phyloP scores from a whole-genome alignment of 2,329 filamentous ascomycete genomes.

The Xylariaceae sp. region DNA sequence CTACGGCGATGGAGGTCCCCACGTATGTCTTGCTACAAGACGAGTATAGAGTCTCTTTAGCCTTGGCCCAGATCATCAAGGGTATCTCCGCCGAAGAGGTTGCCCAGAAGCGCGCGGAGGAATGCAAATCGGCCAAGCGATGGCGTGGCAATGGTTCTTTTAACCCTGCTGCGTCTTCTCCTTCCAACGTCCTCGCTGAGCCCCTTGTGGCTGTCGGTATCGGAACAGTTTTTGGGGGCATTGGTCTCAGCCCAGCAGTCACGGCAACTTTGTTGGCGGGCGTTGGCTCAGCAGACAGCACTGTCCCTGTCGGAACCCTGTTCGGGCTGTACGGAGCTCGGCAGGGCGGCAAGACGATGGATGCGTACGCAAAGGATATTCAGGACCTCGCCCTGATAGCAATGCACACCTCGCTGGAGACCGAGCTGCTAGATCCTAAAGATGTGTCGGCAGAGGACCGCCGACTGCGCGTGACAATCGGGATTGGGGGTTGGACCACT shows the following conservation, averaged over 20 bases:
- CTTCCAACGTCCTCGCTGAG: slow-evolving; percentile 58
- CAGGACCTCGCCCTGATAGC: slow-evolving; percentile 85
- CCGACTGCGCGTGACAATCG: slow-evolving; percentile 74
- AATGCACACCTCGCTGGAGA: slow-evolving; percentile 47
- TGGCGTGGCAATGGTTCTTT: slow-evolving; percentile 43
- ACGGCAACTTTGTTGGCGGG: slow-evolving; percentile 75
- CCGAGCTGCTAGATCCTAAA: slow-evolving; percentile 44
- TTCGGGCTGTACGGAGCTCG: slow-evolving; percentile 88
- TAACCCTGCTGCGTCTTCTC: slow-evolving; percentile 37
- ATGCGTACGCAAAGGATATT: slow-evolving; percentile 79
- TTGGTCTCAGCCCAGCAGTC: slow-evolving; percentile 67
- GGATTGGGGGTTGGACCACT: slow-evolving; percentile 75
- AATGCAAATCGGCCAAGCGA: slow-evolving; percentile 58
- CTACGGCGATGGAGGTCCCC: slow-evolving; percentile 65
- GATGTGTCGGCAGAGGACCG: slow-evolving; percentile 53
- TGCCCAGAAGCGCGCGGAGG: slow-evolving; percentile 56
- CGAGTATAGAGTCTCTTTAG: slow-evolving; percentile 69
- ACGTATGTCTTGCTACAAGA: slow-evolving; percentile 60
- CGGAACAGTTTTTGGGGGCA: slow-evolving; percentile 69
- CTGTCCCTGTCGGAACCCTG: slow-evolving; percentile 72
- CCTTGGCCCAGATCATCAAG: slow-evolving; percentile 68
- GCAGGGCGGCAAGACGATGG: slow-evolving; percentile 81
- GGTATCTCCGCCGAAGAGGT: slow-evolving; percentile 63
- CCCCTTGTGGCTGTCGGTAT: slow-evolving; percentile 73
- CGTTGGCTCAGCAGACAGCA: slow-evolving; percentile 73